These are phyloP conservation scores for Picocystis sp. DNA, from an alignment of 163 green algal species.

Conservation along the genomic window DNA sequence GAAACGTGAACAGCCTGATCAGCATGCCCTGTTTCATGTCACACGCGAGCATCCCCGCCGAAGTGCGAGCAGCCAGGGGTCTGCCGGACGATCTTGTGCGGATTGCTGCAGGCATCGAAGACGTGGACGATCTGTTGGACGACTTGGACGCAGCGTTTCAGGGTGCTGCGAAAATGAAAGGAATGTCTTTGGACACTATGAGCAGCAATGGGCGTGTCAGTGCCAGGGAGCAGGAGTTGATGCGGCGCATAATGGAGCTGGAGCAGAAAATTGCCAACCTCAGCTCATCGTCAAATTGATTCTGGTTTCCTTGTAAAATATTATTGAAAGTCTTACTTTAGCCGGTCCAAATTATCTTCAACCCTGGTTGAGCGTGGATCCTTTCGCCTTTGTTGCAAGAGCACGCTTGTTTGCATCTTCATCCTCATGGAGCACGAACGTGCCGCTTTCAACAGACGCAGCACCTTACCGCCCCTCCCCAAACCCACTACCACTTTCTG, in stretches of 20 bases:
- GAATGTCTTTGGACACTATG: conserved; percentile 4
- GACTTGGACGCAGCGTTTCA: conserved; percentile 23
- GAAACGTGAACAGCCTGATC: conserved; percentile 73
- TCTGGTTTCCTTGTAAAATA: too few relatives aligned
- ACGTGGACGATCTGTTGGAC: conserved; percentile 60
- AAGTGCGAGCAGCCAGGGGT: conserved; percentile 63
- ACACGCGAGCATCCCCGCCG: conserved; percentile 78
- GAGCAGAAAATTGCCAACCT: conserved; percentile 7
- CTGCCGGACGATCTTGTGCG: conserved; percentile 89
- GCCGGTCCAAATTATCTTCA: too few relatives aligned
- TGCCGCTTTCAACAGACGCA: too few relatives aligned
- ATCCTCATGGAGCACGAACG: too few relatives aligned
- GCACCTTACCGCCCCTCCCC: too few relatives aligned
- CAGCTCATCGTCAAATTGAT: too few relatives aligned
- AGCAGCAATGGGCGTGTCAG: conserved; percentile 45
- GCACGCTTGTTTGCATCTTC: too few relatives aligned
- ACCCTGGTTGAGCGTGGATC: too few relatives aligned
- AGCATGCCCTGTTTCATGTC: conserved; percentile 97
- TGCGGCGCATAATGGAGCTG: conserved; percentile 6
- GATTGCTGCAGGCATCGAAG: conserved; percentile 72
- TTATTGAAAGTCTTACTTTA: too few relatives aligned
- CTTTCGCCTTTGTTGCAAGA: too few relatives aligned
- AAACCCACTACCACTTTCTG: too few relatives aligned
- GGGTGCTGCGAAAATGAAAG: not conserved
- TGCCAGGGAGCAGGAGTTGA: conserved; percentile 7